A percentile compares a stretch with the other conserved stretches of the same genome.
These are phyloP conservation scores for Forsythia viridissima DNA, from an alignment of 257 asterid genomes.

Conservation along the genomic window DNA sequence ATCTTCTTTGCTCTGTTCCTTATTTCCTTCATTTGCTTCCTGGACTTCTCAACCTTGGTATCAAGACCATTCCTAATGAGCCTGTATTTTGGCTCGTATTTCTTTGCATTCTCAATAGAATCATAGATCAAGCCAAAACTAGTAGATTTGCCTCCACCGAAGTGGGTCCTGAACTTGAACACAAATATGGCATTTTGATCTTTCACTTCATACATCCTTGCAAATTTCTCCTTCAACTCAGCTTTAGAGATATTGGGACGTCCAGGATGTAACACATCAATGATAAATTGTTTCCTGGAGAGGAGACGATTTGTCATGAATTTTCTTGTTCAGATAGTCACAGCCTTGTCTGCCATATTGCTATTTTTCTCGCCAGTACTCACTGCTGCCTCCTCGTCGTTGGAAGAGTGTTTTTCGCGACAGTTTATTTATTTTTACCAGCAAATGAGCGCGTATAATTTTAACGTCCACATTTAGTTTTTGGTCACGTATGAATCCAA, in stretches of 20 bases:
- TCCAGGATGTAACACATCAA: too few relatives aligned
- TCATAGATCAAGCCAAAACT: conserved; percentile 85
- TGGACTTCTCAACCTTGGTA: conserved; percentile 41
- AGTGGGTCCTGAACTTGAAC: conserved; percentile 76
- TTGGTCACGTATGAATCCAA: too few relatives aligned
- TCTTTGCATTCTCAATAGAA: conserved; percentile 76
- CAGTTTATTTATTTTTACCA: too few relatives aligned
- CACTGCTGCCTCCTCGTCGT: too few relatives aligned
- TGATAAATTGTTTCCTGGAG: too few relatives aligned
- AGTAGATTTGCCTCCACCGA: conserved; percentile 84
- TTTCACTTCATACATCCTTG: conserved; percentile 64
- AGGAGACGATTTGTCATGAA: too few relatives aligned
- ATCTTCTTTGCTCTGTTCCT: conserved; percentile 38
- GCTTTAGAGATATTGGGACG: conserved; percentile 15
- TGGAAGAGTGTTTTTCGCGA: too few relatives aligned
- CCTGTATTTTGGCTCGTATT: conserved; percentile 85
- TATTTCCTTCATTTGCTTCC: conserved; percentile 41
- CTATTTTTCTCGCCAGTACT: too few relatives aligned
- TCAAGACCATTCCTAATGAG: conserved; percentile 64
- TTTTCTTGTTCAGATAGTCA: too few relatives aligned
- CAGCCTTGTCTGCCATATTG: too few relatives aligned
- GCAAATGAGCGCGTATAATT: too few relatives aligned
- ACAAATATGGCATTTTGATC: conserved; percentile 69
- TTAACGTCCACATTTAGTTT: too few relatives aligned
- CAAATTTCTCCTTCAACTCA: conserved; percentile 70